These are phyloP conservation scores for Malassezia sympodialis DNA, from an alignment of 1,284 basidiomycete genomes.

Conservation along the genomic window DNA sequence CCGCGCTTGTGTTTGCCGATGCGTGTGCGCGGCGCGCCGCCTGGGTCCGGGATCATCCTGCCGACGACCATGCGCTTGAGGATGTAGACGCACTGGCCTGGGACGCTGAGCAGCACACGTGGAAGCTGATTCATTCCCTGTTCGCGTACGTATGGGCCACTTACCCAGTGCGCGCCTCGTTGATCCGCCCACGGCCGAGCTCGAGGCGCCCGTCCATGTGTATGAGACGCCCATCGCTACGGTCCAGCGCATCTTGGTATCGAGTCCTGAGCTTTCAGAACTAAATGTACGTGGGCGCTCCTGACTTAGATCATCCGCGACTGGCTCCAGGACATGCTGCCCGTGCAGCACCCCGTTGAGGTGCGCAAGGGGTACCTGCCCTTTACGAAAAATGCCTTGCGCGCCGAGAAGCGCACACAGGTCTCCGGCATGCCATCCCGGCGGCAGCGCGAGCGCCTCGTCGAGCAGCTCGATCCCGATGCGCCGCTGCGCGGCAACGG, in stretches of 20 bases:
- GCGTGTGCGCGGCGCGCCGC: constrained; percentile 21
- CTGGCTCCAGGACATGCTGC: constrained; percentile 40
- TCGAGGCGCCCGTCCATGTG: constrained; percentile 13
- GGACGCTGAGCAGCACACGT: constrained; percentile 34
- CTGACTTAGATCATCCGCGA: constrained; percentile 31
- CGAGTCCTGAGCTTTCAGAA: constrained; percentile 33
- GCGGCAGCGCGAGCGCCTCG: constrained; percentile 22
- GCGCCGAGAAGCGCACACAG: constrained; percentile 32
- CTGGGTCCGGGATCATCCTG: not conserved
- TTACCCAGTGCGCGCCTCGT: constrained; percentile 6
- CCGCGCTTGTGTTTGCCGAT: constrained; percentile 34
- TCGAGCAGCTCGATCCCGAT: constrained; percentile 41
- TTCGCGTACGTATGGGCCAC: constrained; percentile 14
- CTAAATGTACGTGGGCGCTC: constrained; percentile 21
- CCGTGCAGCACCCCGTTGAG: constrained; percentile 33
- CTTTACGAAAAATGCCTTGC: constrained; percentile 41
- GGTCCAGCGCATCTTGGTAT: constrained; percentile 35
- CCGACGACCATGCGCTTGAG: constrained; percentile 20
- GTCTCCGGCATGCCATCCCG: constrained; percentile 16
- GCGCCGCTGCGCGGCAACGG: constrained; percentile 32
- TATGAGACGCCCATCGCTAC: constrained; percentile 43
- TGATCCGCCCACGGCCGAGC: not conserved
- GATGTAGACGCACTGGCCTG: constrained; percentile 21
- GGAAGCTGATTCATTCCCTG: constrained; percentile 32
- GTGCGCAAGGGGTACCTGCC: constrained; percentile 45